Evolutionary conservation across 495 filamentous ascomycete genomes (phyloP).

Genomic region (Staphylotrichum longicolle): DNA sequence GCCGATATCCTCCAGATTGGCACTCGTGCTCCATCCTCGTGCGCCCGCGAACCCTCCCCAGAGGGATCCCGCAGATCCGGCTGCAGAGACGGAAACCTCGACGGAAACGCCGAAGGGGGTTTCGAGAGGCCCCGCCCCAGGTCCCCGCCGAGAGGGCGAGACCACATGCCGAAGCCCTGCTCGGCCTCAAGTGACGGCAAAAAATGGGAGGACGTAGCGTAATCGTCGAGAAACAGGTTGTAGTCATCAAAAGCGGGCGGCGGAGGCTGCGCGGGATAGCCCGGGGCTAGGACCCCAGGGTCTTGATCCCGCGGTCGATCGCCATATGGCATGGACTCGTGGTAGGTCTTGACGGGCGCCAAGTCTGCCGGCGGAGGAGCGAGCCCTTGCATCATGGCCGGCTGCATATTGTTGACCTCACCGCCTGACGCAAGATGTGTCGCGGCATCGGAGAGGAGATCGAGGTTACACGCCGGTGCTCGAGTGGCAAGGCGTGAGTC

Average conservation of each 20-base stretch:
- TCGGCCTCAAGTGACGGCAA: constrained; percentile 50
- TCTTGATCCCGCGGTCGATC: constrained; percentile 46
- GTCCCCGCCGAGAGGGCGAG: constrained; percentile 37
- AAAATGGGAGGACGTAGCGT: constrained; percentile 47
- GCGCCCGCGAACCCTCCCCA: constrained; percentile 42
- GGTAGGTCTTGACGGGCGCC: constrained; percentile 47
- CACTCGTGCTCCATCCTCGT: constrained; percentile 41
- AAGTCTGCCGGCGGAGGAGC: constrained; percentile 38
- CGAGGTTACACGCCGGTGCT: constrained; percentile 51
- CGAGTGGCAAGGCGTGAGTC: constrained; percentile 44
- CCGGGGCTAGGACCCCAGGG: constrained; percentile 38
- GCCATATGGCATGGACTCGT: constrained; percentile 42
- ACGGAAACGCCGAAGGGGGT: constrained; percentile 64
- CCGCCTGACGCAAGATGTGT: constrained; percentile 50
- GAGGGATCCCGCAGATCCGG: constrained; percentile 61
- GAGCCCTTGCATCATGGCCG: constrained; percentile 44
- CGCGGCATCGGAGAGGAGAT: constrained; percentile 52
- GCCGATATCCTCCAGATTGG: constrained; percentile 66
- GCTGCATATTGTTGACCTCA: constrained; percentile 48
- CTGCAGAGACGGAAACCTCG: constrained; percentile 64
- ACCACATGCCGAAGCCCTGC: constrained; percentile 45
- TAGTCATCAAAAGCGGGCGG: constrained; percentile 46
- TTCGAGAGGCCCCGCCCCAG: constrained; percentile 45
- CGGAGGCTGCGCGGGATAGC: constrained; percentile 40
- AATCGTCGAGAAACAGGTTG: constrained; percentile 54